Evolutionary conservation across 1,139 yeast genomes (phyloP).

Genomic region (Zhuliangozyma parablackwelliae): DNA sequence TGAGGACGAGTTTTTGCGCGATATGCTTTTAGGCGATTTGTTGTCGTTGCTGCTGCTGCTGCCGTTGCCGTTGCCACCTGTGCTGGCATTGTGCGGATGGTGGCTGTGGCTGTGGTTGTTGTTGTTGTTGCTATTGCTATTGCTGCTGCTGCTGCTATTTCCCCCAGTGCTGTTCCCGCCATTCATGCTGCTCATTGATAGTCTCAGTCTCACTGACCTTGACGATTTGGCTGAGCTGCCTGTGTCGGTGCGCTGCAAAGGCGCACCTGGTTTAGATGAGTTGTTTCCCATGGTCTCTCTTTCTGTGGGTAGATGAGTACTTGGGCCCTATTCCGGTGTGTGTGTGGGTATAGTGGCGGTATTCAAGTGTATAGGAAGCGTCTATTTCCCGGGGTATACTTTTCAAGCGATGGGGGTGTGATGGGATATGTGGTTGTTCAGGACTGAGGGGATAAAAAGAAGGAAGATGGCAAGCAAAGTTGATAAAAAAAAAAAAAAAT

Average conservation of each 20-base stretch:
- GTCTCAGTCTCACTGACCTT: constrained; percentile 44
- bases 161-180: constrained; percentile 12
- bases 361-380: no score
- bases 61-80: not conserved
- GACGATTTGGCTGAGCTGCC: constrained; percentile 48
- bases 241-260: constrained; percentile 53
- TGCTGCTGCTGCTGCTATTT: constrained; percentile 7
- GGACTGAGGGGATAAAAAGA: no score
- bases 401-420: no score
- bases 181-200: constrained; percentile 21
- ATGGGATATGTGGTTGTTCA: no score
- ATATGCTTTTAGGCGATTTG: constrained; percentile 11
- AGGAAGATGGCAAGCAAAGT: not conserved
- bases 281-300: constrained; percentile 37
- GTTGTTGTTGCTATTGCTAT: not conserved
- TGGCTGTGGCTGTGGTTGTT: not conserved
- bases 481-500: not conserved
- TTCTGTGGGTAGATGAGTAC: no score
- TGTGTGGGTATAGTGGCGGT: no score
- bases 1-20: constrained; percentile 36
- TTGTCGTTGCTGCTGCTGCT: constrained; percentile 29
- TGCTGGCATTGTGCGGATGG: not conserved
- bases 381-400: no score
- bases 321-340: no score
- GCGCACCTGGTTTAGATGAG: constrained; percentile 32